phyloP scores from a whole-genome alignment of 2,329 filamentous ascomycete species.

The Albophoma yamanashiensis region DNA sequence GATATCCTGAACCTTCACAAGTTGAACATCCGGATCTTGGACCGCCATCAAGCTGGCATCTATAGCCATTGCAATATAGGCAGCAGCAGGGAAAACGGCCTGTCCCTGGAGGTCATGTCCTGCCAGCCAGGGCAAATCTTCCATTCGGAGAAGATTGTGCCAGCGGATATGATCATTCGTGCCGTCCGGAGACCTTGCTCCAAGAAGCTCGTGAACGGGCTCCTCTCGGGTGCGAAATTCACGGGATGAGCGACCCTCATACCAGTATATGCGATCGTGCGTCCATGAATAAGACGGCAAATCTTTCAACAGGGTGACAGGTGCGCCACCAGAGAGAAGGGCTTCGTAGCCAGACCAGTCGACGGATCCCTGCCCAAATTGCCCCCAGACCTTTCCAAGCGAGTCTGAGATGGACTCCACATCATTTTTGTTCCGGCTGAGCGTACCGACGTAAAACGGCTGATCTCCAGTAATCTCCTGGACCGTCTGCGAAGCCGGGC shows the following conservation, averaged over 20 bases:
- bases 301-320: background rate
- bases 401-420: background rate
- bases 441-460: background rate
- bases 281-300: background rate
- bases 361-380: background rate
- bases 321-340: background rate
- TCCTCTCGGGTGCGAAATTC: background rate
- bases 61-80: background rate
- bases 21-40: background rate
- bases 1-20: background rate
- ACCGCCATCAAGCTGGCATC: background rate
- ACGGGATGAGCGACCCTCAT: background rate
- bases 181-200: background rate
- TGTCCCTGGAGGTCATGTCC: background rate
- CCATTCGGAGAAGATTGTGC: background rate
- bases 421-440: background rate
- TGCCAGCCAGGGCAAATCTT: background rate
- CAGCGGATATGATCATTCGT: background rate
- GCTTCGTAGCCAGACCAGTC: background rate
- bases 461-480: background rate
- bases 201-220: background rate
- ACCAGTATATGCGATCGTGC: background rate
- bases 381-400: background rate
- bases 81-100: background rate
- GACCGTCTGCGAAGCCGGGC: background rate